phyloP scores from a whole-genome alignment of 306 rosid genomes.

The Citrullus colocynthis region DNA sequence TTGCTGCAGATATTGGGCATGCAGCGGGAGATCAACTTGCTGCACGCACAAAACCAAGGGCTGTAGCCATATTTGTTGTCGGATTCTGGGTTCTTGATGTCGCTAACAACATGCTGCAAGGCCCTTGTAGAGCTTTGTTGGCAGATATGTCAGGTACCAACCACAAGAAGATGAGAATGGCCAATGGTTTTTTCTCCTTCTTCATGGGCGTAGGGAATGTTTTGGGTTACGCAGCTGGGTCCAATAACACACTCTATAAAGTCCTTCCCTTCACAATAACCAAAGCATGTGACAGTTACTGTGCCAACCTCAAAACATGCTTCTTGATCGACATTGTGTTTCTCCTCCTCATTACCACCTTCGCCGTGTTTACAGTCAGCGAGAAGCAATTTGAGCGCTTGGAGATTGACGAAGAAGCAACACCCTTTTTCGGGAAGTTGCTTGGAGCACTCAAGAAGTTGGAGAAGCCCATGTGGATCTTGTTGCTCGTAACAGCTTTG shows the following conservation, averaged over 20 bases:
- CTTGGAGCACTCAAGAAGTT: constrained; percentile 40
- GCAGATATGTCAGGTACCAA: constrained; percentile 13
- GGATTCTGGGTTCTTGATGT: constrained; percentile 22
- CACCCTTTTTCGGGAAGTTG: constrained; percentile 15
- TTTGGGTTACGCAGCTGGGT: constrained; percentile 61
- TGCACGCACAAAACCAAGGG: constrained; percentile 7
- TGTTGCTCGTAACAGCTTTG: constrained; percentile 61
- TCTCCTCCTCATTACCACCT: constrained; percentile 11
- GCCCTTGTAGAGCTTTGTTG: constrained; percentile 15
- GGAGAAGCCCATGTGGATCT: constrained; percentile 56
- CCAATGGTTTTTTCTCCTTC: constrained; percentile 52
- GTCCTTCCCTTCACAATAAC: constrained; percentile 53
- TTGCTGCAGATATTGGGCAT: constrained; percentile 72
- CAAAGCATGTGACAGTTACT: constrained; percentile 54
- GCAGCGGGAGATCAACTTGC: background rate
- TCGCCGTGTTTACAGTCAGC: constrained; percentile 30
- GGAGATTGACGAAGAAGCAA: background rate
- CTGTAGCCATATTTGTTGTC: constrained; percentile 7
- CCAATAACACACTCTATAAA: constrained; percentile 29
- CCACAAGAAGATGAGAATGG: constrained; percentile 28
- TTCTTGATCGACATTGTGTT: constrained; percentile 56
- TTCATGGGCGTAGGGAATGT: constrained; percentile 83
- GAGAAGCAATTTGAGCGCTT: constrained; percentile 6
- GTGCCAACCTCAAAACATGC: constrained; percentile 73
- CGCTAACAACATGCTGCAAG: constrained; percentile 23